Conservation (phyloP, 1,139 yeast genomes). For the Zygoascus sp. region DNA sequence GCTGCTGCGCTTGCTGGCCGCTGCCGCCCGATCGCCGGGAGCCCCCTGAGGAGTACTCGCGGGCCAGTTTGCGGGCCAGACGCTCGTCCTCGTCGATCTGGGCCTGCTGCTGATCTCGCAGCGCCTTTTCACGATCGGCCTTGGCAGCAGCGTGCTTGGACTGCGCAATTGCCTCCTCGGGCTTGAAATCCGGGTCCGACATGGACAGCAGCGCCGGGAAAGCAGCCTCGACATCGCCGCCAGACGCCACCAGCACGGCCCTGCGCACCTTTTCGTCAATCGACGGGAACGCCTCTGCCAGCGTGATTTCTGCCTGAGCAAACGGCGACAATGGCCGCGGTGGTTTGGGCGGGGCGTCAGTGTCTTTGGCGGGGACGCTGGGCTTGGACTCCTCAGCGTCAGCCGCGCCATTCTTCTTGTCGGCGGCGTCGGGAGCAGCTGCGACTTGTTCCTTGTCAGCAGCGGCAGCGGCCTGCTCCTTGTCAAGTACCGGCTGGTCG, state of each 20-base stretch:
- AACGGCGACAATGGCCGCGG: constrained; percentile 62
- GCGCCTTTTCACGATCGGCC: constrained; percentile 10
- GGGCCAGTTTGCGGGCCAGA: constrained; percentile 76
- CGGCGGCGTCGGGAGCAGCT: too few relatives aligned
- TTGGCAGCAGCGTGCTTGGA: constrained; percentile 8
- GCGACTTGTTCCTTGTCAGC: constrained; percentile 8
- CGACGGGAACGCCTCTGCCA: constrained; percentile 79
- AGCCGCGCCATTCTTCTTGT: too few relatives aligned
- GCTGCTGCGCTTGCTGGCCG: too few relatives aligned
- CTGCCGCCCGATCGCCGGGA: constrained; percentile 19
- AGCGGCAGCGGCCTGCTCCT: constrained; percentile 4
- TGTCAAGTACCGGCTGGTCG: constrained; percentile 5
- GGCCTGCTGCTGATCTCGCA: constrained; percentile 24
- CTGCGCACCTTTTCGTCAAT: constrained; percentile 65
- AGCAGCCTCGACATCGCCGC: constrained; percentile 76
- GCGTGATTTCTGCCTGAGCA: constrained; percentile 45
- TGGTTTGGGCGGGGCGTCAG: constrained; percentile 43
- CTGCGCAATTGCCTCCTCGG: constrained; percentile 45
- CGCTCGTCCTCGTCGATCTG: constrained; percentile 75
- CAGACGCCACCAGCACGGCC: constrained; percentile 81
- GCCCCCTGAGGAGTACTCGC: constrained; percentile 43
- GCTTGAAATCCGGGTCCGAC: constrained; percentile 69
- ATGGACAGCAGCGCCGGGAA: constrained; percentile 79
- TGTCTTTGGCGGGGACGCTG: constrained; percentile 9
- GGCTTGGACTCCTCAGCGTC: neutral